A percentile compares a stretch with the other conserved stretches of the same genome.
These are phyloP conservation scores for Polysphondylium violaceum DNA, from an alignment of 78 protist genomes.

Conservation along the genomic window DNA sequence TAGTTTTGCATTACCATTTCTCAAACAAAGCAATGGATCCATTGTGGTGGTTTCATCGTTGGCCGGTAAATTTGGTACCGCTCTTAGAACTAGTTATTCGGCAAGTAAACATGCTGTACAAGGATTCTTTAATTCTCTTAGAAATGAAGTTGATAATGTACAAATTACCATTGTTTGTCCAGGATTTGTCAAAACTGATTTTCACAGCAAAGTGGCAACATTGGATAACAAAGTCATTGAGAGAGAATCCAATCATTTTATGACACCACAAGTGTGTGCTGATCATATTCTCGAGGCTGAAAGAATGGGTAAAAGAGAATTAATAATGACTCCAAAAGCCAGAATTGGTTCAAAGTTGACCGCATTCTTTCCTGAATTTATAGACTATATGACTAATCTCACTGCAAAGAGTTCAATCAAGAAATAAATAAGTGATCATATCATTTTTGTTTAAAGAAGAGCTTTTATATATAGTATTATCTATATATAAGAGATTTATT, in stretches of 20 bases:
- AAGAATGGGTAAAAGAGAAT: conserved; percentile 44
- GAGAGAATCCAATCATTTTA: conserved; percentile 37
- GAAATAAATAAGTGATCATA: conserved; percentile 35
- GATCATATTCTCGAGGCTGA: conserved; percentile 13
- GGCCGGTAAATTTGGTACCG: conserved; percentile 83
- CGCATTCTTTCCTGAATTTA: conserved; percentile 45
- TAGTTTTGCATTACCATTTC: conserved; percentile 58
- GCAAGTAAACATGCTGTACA: conserved; percentile 85
- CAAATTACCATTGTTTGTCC: conserved; percentile 68
- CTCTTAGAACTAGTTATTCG: conserved; percentile 78
- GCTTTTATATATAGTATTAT: too few relatives aligned
- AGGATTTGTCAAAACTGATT: conserved; percentile 68
- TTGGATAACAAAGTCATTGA: conserved; percentile 32
- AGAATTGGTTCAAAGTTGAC: conserved; percentile 41
- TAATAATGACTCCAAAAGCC: conserved; percentile 25
- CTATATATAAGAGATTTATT: not conserved
- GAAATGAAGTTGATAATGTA: conserved; percentile 48
- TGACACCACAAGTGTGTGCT: conserved; percentile 67
- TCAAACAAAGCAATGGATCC: conserved; percentile 42
- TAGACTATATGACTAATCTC: conserved; percentile 35
- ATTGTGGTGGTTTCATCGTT: conserved; percentile 61
- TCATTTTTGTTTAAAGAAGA: not conserved
- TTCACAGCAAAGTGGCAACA: conserved; percentile 36
- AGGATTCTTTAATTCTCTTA: conserved; percentile 81
- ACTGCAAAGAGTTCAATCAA: conserved; percentile 35